Conservation (phyloP, 1,284 basidiomycete genomes). For the Jaminaea rosea region DNA sequence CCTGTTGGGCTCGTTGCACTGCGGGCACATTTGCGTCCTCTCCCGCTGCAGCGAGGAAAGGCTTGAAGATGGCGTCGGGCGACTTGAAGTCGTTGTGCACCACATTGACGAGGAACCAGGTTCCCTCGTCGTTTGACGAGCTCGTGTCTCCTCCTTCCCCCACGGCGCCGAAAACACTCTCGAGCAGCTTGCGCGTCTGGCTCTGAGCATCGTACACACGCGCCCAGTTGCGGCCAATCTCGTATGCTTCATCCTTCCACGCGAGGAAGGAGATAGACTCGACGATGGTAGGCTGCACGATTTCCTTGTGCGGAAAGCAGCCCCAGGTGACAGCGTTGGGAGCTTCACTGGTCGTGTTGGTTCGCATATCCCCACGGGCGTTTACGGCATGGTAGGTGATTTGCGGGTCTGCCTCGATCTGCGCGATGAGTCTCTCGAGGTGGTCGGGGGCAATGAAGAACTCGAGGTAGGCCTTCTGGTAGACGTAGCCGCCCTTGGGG, state of each 20-base stretch:
- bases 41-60: constrained; percentile 22
- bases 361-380: constrained; percentile 69
- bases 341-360: constrained; percentile 82
- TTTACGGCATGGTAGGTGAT: constrained; percentile 97
- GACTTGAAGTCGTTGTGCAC: constrained; percentile 46
- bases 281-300: constrained; percentile 95
- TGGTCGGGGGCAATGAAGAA: constrained; percentile 77
- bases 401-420: constrained; percentile 77
- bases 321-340: constrained; percentile 99
- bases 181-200: constrained; percentile 28
- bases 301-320: constrained; percentile 83
- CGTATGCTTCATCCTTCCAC: constrained; percentile 47
- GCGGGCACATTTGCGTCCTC: too few relatives aligned
- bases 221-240: constrained; percentile 45
- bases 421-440: constrained; percentile 65
- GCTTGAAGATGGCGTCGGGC: constrained; percentile 38
- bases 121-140: neutral
- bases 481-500: constrained; percentile 50
- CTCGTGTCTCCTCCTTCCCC: neutral
- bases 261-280: constrained; percentile 53
- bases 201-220: constrained; percentile 30
- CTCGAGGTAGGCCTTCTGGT: constrained; percentile 79
- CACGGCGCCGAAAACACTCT: constrained; percentile 26
- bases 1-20: neutral
- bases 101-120: constrained; percentile 43